A percentile compares a stretch with the other conserved stretches of the same genome.
Conservation (phyloP, 2,329 filamentous ascomycete genomes). For the Fusarium sp. region DNA sequence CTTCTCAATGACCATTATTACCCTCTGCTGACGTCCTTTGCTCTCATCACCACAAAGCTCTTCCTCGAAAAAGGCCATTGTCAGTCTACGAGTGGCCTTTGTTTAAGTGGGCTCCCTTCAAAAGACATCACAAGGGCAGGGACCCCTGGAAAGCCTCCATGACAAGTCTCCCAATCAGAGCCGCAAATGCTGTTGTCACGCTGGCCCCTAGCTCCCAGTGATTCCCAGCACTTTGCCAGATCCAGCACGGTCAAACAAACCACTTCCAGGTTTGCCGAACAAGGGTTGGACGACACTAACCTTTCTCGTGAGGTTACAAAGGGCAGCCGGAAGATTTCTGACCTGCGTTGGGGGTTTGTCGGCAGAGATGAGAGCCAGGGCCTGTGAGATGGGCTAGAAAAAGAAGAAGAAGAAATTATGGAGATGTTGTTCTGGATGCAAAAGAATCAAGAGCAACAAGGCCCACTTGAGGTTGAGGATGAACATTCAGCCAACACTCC, state of each 20-base stretch:
- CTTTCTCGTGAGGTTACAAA: constrained; percentile 27
- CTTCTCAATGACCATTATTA: constrained; percentile 6
- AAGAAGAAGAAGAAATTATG: constrained; percentile 14
- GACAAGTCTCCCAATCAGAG: constrained; percentile 41
- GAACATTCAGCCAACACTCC: neutral
- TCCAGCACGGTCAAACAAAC: constrained; percentile 39
- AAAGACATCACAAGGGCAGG: constrained; percentile 30
- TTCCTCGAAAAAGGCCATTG: constrained; percentile 7
- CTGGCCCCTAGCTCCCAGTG: constrained; percentile 24
- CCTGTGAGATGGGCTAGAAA: constrained; percentile 16
- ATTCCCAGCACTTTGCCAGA: constrained; percentile 39
- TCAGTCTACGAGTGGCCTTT: constrained; percentile 37
- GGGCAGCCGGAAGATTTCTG: constrained; percentile 33
- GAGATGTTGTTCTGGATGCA: constrained; percentile 7
- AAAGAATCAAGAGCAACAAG: constrained; percentile 17
- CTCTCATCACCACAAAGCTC: neutral
- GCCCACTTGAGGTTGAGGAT: constrained; percentile 7
- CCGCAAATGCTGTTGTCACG: constrained; percentile 20
- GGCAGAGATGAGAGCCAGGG: constrained; percentile 1
- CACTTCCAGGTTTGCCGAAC: constrained; percentile 21
- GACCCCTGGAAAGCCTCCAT: constrained; percentile 27
- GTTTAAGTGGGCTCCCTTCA: constrained; percentile 34
- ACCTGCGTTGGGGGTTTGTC: constrained; percentile 17
- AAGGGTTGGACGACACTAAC: constrained; percentile 12
- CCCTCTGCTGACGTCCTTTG: neutral